These are phyloP conservation scores for Lizonia empirigonia DNA, from an alignment of 2,329 filamentous ascomycete species.

Conservation along the genomic window DNA sequence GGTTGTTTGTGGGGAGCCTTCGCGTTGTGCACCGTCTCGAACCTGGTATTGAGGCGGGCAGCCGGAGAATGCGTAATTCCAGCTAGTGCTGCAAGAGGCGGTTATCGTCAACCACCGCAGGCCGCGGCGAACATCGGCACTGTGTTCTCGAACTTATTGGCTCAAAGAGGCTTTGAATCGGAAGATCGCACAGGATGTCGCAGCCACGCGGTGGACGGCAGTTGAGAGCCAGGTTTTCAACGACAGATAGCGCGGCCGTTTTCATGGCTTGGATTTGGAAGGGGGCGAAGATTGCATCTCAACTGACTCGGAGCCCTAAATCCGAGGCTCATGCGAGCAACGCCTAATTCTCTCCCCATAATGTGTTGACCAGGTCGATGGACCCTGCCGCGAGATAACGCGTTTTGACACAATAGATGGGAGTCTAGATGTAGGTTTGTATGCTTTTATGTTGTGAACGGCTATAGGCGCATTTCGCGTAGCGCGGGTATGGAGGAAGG, in stretches of 20 bases:
- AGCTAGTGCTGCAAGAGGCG: constrained; percentile 21
- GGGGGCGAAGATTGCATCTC: constrained; percentile 7
- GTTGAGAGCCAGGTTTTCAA: constrained; percentile 1
- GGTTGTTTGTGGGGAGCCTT: constrained; percentile 4
- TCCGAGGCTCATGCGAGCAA: constrained; percentile 12
- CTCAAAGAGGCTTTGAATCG: constrained; percentile 16
- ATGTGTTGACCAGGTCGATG: neutral
- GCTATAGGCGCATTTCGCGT: neutral
- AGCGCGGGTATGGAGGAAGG: neutral
- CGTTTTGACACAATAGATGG: constrained; percentile 3
- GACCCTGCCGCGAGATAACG: neutral
- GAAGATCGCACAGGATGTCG: constrained; percentile 18
- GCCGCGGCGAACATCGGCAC: constrained; percentile 18
- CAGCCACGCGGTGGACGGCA: constrained; percentile 19
- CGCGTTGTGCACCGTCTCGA: constrained; percentile 6
- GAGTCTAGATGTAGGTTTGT: neutral
- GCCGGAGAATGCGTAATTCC: constrained; percentile 15
- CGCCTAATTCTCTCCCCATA: neutral
- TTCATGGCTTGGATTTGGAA: constrained; percentile 6
- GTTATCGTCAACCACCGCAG: constrained; percentile 24
- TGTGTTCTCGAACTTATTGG: constrained; percentile 21
- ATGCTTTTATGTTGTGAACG: constrained; percentile 4
- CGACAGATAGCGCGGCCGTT: constrained; percentile 6
- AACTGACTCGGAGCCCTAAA: constrained; percentile 7
- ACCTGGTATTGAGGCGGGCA: constrained; percentile 17